Base-by-base conservation (phyloP, 768 basidiomycete genomes). In the Russula abietina region DNA sequence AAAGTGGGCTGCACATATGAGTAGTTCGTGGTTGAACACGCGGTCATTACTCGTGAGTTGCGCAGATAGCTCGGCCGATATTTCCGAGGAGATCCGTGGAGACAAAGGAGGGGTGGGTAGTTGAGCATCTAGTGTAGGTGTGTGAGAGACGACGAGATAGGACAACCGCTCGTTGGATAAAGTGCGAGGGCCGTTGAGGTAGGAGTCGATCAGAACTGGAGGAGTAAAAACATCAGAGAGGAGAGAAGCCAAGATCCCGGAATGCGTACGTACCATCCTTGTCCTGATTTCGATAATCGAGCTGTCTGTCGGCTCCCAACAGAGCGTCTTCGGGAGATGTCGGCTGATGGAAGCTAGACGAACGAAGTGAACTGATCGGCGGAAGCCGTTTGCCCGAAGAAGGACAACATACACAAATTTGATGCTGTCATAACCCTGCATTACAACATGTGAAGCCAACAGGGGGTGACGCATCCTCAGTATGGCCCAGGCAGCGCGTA, bases 1-100 rank as follows among this genome's bases (percentile, higher is more conserved):
- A 72, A 87, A 93, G 71, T 94, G 92, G 8, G 88, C 83, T 4
- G 88, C 85, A 66, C 86, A 86, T 53, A 94, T 80, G 65, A 90
- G 75, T 58, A 92, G 73, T 69, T 92, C 83, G 69, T 79, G 85
- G 57, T 81, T 72, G 36, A 58, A 71, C 52, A 59, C 68, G 33
- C 62, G 55, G 59, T 62, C 32, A 32, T 66, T 67, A 16, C 41
- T 57, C 43, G 64, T 65, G 60, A 22, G 12, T 22, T 43, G 48
- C 30, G 71, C 55, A 9, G 72, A 70, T 48, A 57, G 38, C 32
- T 53, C 30, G 28, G 62, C 30, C 30, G 57, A 28, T 17, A 55
- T 14, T 55, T 56, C 67, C 38, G 43, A 17, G 22, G 53, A 55
- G 1, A 68, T 71, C 43, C 19, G 58, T 11, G 75, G 75, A 19